Evolutionary conservation across 176 grass and related monocot genomes (phyloP).

Genomic region (Saccharum officinarum): DNA sequence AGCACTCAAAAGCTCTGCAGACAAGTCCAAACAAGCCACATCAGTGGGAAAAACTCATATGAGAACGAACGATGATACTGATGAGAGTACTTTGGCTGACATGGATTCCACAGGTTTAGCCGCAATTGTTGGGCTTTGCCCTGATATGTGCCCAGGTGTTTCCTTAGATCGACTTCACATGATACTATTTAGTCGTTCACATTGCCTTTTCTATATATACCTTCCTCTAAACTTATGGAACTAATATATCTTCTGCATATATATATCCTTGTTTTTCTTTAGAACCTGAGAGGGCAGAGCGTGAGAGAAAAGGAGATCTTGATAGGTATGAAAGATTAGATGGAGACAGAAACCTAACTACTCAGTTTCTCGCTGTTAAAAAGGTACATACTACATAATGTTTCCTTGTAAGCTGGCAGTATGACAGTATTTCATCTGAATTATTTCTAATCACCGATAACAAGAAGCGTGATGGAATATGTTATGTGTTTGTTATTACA

Average conservation of each 20-base stretch:
- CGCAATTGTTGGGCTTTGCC: slow-evolving; percentile 71
- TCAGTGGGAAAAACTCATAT: slow-evolving; percentile 24
- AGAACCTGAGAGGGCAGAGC: slow-evolving; percentile 89
- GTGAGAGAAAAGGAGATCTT: slow-evolving; percentile 98
- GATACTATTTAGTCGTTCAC: neutral
- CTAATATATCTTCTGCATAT: neutral
- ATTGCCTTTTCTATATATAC: neutral
- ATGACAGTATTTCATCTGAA: slow-evolving; percentile 42
- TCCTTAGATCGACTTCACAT: neutral
- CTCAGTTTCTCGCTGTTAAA: slow-evolving; percentile 85
- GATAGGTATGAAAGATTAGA: slow-evolving; percentile 84
- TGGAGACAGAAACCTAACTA: slow-evolving; percentile 93
- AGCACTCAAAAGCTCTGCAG: slow-evolving; percentile 38
- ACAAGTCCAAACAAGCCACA: slow-evolving; percentile 47
- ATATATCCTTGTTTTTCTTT: slow-evolving; percentile 33
- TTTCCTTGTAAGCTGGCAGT: slow-evolving; percentile 48
- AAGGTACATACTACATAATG: slow-evolving; percentile 56
- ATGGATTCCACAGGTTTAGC: slow-evolving; percentile 52
- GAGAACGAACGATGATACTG: slow-evolving; percentile 15
- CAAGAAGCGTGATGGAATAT: slow-evolving; percentile 48
- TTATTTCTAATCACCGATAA: slow-evolving; percentile 51
- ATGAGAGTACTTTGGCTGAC: slow-evolving; percentile 43
- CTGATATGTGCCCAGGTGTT: slow-evolving; percentile 97
- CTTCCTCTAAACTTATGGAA: neutral
- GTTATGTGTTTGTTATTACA: slow-evolving; percentile 69